phyloP scores from a whole-genome alignment of 495 filamentous ascomycete genomes.

The Choiromyces venosus region DNA sequence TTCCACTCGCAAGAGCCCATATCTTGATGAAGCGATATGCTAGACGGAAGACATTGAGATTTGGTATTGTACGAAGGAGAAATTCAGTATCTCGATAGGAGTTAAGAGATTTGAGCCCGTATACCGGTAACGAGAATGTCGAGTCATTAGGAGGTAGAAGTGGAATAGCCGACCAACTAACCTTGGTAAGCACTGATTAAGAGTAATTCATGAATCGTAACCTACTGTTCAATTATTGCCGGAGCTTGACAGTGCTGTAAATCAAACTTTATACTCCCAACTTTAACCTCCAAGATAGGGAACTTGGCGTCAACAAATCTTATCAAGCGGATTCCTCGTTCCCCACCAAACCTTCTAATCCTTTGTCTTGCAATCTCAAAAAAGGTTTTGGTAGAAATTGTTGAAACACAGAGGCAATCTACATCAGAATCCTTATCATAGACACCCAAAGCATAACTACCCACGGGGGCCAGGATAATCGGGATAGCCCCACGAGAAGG shows the following conservation, averaged over 20 bases:
- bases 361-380: conserved; percentile 51
- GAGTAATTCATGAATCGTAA: conserved; percentile 1
- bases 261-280: conserved; percentile 51
- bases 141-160: conserved; percentile 43
- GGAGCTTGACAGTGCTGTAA: conserved; percentile 57
- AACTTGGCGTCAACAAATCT: conserved; percentile 52
- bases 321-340: conserved; percentile 48
- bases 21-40: conserved; percentile 52
- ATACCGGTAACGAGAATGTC: conserved; percentile 48
- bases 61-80: conserved; percentile 51
- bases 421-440: conserved; percentile 54
- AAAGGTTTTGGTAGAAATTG: conserved; percentile 53
- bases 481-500: conserved; percentile 34
- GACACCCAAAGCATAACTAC: conserved; percentile 56
- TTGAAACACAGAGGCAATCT: conserved; percentile 56
- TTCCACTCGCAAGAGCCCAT: conserved; percentile 54
- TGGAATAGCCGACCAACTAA: conserved; percentile 42
- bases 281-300: conserved; percentile 54
- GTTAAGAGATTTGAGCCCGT: conserved; percentile 53
- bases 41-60: conserved; percentile 49
- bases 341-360: conserved; percentile 44
- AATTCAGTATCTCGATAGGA: conserved; percentile 53
- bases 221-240: conserved; percentile 43
- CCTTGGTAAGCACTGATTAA: conserved; percentile 1
- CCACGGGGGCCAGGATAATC: conserved; percentile 53